Conservation (phyloP, 495 filamentous ascomycete species). For the Neurospora terricola region DNA sequence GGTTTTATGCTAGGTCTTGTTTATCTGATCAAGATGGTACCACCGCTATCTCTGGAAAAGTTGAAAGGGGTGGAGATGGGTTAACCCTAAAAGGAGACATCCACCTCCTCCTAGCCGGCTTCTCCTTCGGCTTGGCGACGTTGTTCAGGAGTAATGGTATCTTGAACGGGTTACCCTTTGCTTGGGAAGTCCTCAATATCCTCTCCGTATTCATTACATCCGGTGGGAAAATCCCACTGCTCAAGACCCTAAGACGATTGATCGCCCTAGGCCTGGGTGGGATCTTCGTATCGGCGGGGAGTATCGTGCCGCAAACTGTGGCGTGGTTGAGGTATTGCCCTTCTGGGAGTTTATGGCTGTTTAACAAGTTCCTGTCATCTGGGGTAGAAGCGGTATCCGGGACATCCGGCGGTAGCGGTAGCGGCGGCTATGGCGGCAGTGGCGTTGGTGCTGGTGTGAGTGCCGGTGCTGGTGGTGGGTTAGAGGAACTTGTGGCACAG, state of each 20-base stretch:
- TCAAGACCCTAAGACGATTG: slow-evolving; percentile 36
- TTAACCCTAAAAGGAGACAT: slow-evolving; percentile 20
- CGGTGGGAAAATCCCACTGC: slow-evolving; percentile 2
- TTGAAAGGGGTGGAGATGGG: neutral
- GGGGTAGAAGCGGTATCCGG: neutral
- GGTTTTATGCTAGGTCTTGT: slow-evolving; percentile 55
- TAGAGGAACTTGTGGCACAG: neutral
- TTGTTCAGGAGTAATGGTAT: slow-evolving; percentile 80
- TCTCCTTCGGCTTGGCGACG: slow-evolving; percentile 62
- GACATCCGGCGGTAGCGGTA: slow-evolving; percentile 5
- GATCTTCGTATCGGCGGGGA: slow-evolving; percentile 52
- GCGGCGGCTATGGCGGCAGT: neutral
- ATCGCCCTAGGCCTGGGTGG: slow-evolving; percentile 54
- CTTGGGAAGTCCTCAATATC: slow-evolving; percentile 31
- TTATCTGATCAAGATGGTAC: slow-evolving; percentile 12
- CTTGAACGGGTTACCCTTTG: slow-evolving; percentile 59
- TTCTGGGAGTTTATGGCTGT: neutral
- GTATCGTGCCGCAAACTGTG: slow-evolving; percentile 59
- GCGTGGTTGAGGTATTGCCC: slow-evolving; percentile 68
- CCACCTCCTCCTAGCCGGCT: slow-evolving; percentile 46
- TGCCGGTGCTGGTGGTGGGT: neutral
- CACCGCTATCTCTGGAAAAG: slow-evolving; percentile 3
- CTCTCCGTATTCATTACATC: slow-evolving; percentile 34
- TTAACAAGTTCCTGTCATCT: neutral
- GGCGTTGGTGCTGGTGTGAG: neutral